Conservation (phyloP, 2,329 filamentous ascomycete species). For the Neonectria coccinea region DNA sequence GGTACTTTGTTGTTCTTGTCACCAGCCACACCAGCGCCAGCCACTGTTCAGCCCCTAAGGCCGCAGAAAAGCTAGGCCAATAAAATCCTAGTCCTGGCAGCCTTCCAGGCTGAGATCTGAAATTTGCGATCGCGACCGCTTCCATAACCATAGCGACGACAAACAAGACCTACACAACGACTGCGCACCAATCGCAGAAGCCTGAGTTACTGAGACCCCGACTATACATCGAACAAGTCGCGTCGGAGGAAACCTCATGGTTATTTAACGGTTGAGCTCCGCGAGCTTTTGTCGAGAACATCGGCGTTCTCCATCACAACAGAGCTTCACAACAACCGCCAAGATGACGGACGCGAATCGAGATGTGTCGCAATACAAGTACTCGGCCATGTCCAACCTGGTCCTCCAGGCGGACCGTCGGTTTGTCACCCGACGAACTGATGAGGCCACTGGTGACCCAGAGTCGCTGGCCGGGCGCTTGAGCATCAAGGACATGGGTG, state of each 20-base stretch:
- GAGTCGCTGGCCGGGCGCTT: conserved; percentile 96
- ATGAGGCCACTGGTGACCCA: conserved; percentile 96
- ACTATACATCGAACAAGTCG: conserved; percentile 28
- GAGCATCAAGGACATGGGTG: conserved; percentile 95
- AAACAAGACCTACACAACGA: conserved; percentile 39
- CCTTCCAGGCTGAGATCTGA: conserved; percentile 48
- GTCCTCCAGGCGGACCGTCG: conserved; percentile 99
- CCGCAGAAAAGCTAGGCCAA: conserved; percentile 20
- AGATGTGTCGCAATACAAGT: conserved; percentile 97
- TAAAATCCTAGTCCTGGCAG: conserved; percentile 28
- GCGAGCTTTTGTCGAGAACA: conserved; percentile 53
- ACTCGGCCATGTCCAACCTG: conserved; percentile 99
- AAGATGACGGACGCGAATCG: conserved; percentile 80
- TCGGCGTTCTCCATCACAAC: conserved; percentile 48
- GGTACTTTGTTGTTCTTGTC: not conserved
- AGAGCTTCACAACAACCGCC: conserved; percentile 48
- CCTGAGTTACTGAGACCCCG: conserved; percentile 35
- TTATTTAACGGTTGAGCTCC: conserved; percentile 50
- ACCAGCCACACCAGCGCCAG: conserved; percentile 33
- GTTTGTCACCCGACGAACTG: conserved; percentile 90
- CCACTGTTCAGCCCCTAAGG: conserved; percentile 30
- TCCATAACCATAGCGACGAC: conserved; percentile 32
- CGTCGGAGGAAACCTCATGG: conserved; percentile 48
- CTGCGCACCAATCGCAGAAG: conserved; percentile 42
- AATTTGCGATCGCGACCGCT: conserved; percentile 52